phyloP scores from a whole-genome alignment of 768 basidiomycete genomes.

The Leccinum obscurum region DNA sequence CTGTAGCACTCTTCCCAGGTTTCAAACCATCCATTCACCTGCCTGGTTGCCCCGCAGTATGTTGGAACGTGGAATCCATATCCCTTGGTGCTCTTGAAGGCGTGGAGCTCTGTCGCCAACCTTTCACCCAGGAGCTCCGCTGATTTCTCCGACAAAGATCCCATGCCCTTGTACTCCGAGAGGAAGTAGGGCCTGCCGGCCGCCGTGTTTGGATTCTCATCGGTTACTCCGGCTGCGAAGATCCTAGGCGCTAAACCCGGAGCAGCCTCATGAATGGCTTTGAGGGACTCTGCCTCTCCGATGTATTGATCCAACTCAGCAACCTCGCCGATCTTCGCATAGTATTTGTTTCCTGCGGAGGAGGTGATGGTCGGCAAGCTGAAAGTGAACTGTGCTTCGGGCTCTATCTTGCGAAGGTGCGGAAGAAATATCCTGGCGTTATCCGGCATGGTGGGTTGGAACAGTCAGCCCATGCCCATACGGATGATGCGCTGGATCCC shows the following conservation, averaged over 20 bases:
- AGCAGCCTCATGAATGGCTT: constrained; percentile 60
- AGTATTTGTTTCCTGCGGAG: constrained; percentile 59
- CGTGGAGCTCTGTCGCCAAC: constrained; percentile 68
- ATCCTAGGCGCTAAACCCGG: constrained; percentile 65
- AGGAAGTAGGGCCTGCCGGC: constrained; percentile 62
- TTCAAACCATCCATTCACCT: constrained; percentile 71
- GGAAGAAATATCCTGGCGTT: constrained; percentile 37
- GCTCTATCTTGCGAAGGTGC: constrained; percentile 51
- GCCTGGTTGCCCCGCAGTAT: constrained; percentile 71
- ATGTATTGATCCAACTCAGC: constrained; percentile 61
- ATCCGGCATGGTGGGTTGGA: constrained; percentile 20
- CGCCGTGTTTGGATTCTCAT: constrained; percentile 27
- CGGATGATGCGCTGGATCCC: background rate
- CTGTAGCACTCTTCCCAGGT: constrained; percentile 72
- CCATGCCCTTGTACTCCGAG: constrained; percentile 69
- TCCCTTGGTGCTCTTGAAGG: constrained; percentile 48
- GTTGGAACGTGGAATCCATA: constrained; percentile 77
- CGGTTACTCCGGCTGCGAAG: constrained; percentile 45
- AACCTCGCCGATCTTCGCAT: constrained; percentile 55
- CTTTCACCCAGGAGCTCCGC: constrained; percentile 56
- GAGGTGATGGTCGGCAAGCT: constrained; percentile 50
- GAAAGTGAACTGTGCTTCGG: constrained; percentile 47
- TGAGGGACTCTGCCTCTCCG: constrained; percentile 71
- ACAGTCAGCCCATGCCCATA: background rate
- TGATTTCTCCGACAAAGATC: constrained; percentile 43